These are phyloP conservation scores for Fusarium annulatum DNA, from an alignment of 2,329 filamentous ascomycete species.

Conservation along the genomic window DNA sequence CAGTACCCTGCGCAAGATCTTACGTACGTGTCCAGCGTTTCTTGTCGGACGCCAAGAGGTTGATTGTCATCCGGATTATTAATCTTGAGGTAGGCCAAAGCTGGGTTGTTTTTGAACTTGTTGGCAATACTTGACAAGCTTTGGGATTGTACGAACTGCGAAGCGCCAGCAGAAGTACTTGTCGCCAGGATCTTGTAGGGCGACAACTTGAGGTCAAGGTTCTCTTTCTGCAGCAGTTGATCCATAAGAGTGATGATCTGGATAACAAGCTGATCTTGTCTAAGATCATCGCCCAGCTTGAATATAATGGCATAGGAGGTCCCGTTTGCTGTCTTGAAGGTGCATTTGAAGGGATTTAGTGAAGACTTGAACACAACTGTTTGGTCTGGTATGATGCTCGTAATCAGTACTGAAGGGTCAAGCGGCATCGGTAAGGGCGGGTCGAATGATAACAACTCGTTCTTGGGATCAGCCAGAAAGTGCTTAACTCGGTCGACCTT, in stretches of 20 bases:
- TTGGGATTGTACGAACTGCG: conserved; percentile 91
- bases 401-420: conserved; percentile 83
- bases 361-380: conserved; percentile 96
- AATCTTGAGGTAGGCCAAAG: conserved; percentile 84
- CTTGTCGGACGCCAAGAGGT: conserved; percentile 87
- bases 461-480: conserved; percentile 87
- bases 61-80: conserved; percentile 89
- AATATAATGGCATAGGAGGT: conserved; percentile 92
- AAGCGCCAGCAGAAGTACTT: conserved; percentile 86
- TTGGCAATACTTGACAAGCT: conserved; percentile 84
- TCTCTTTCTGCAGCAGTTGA: conserved; percentile 92
- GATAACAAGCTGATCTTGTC: conserved; percentile 96
- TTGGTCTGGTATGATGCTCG: conserved; percentile 84
- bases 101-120: conserved; percentile 80
- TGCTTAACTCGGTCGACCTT: conserved; percentile 89
- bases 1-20: conserved; percentile 98
- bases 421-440: conserved; percentile 88
- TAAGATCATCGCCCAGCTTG: conserved; percentile 95
- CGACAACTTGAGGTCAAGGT: conserved; percentile 92
- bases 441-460: conserved; percentile 85
- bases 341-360: conserved; percentile 88
- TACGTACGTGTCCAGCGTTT: conserved; percentile 94
- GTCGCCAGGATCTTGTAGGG: conserved; percentile 98
- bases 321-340: conserved; percentile 84
- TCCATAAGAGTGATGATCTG: conserved; percentile 99